Base-by-base conservation (phyloP, 148 eudicot species). In the Rhododendron ferrugineum region DNA sequence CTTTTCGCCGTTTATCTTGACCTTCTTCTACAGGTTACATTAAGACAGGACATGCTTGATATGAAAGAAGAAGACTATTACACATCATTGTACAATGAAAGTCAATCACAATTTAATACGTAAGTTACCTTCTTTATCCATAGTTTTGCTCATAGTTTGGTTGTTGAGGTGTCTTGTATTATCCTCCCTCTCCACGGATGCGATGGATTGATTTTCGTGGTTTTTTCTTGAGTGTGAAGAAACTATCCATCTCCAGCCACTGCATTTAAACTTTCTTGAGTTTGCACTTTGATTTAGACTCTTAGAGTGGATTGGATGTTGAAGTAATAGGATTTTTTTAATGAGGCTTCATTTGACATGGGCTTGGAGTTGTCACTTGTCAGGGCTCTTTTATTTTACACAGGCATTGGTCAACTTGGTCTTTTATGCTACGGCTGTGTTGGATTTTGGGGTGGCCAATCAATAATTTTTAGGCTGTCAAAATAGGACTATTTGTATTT, bases 61-160 rank as follows among this genome's bases (percentile, higher is more conserved):
- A 81, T 92, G 64, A 93, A 85, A 86, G 98, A 97, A 92, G 95
- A 93, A 82, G 98, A 95, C 78, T 97, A 95, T 75, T 97, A 97
- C 85, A 93, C 88, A 84, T 93, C 98, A 89, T 79, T 97, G 81
- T 93, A 94, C 88, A 93, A 88, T 78, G 96, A 95, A 84, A 94
- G 96, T 88, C 98, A 90, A 84, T 91, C 96, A 26, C 92, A 93
- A 88, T 95, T 97, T 75, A 95, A 94, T 86, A 95, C 84, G 87
- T 79, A 49, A 56, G 83, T 80, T 34, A 66, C 79, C 78, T 79
- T 78, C 75, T 52, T 64, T 85, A 44, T 34, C 37, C 49, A 79
- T 66, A 64, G 20, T 11, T 22, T 85, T 78, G 37, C 47, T 79
- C 42, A 32, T 78, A 46, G 6, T 78, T 26, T 36, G 50, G 23